Base-by-base conservation (phyloP, 148 eudicot genomes). In the Gaultheria prostrata region DNA sequence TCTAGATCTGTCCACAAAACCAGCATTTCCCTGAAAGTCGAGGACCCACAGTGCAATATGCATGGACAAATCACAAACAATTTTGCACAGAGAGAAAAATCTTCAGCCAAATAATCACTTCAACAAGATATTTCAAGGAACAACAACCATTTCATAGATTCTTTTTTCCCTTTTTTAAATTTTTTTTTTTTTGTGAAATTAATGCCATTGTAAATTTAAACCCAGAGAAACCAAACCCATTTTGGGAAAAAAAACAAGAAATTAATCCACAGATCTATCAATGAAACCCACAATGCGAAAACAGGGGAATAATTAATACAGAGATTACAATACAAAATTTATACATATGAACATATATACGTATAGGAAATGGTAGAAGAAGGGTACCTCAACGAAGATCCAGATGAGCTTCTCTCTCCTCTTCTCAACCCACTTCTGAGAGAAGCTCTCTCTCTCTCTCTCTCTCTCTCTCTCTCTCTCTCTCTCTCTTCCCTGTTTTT, bases 21-120 rank as follows among this genome's bases (percentile, higher is more conserved):
- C 51, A 3, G 11, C 57, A 51, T 77, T 51, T 77, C 33, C 53
- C 30, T 53, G 7, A 21, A n/a, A 43, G 26, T 46, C 1, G 24
- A n/a, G 79, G 57, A 48, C 56, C 35, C 79, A 26, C 57, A 76
- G 6, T 49, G 78, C 33, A 49, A 76, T 14, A 49, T 76, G 79
- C 35, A 49, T 76, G 57, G 35, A 11, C 6, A 5, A 4, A 39
- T 39, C 79, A 26, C 57, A 76, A 18, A 7, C 43, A 56, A 24
- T 24, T 9, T 15, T 59, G 21, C 8, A 6, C 2, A 20, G 8
- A 6, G 0, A 59, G 21, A 6, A 39, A 39, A 59, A 59, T 21
- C 11, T 7, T 59, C 50, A 57, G 20, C 39, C 39, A 35, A 35
- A 35, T 5, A 35, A 35, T 35, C 6, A 35, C 4, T 35, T 35